Evolutionary conservation across 2,329 filamentous ascomycete species (phyloP).

Genomic region (Ascochyta koolunga): DNA sequence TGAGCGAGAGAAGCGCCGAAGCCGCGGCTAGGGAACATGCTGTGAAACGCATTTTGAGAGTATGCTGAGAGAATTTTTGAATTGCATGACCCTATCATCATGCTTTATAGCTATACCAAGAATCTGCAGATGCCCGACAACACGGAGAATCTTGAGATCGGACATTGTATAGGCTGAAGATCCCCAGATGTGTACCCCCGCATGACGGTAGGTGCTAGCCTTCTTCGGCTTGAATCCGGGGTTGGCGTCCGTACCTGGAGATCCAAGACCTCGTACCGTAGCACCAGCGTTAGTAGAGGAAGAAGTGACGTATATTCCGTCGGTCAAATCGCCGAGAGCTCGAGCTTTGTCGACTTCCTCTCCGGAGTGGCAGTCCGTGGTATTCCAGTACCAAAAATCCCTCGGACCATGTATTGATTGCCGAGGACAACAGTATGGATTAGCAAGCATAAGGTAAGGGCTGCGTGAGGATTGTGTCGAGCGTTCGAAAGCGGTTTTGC

Average conservation of each 20-base stretch:
- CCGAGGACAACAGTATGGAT: neutral
- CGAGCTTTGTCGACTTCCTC: no score
- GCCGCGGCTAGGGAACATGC: neutral
- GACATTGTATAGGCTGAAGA: neutral
- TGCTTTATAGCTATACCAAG: neutral
- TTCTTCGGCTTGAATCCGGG: neutral
- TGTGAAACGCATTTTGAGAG: neutral
- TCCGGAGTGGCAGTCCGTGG: neutral
- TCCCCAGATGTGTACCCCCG: neutral
- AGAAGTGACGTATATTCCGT: neutral
- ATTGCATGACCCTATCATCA: neutral
- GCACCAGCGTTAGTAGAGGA: neutral
- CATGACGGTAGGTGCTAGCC: neutral
- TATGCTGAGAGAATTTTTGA: neutral
- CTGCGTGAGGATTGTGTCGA: neutral
- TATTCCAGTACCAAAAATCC: neutral
- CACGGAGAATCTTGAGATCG: neutral
- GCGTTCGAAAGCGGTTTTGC: neutral
- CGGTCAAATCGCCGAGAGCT: slow-evolving; percentile 4
- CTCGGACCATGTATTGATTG: neutral
- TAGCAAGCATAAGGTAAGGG: no score
- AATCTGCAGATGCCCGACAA: neutral
- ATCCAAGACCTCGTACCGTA: slow-evolving; percentile 1
- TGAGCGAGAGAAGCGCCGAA: neutral
- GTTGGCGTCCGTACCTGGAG: neutral